phyloP scores from a whole-genome alignment of 306 rosid genomes.

The Abrus pulchellus region DNA sequence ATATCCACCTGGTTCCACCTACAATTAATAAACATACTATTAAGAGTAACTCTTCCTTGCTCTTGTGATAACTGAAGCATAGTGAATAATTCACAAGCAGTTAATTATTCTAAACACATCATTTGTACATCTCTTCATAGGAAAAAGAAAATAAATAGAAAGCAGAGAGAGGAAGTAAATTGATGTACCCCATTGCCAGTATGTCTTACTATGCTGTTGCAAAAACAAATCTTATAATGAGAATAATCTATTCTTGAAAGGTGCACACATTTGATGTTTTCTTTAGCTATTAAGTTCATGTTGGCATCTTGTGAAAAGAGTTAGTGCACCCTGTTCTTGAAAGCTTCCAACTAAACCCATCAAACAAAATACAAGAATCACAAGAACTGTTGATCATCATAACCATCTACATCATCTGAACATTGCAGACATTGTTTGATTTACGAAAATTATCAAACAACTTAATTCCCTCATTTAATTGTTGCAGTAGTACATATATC shows the following conservation, averaged over 20 bases:
- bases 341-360: conserved; percentile 43
- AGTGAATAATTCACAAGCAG: conserved; percentile 43
- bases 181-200: neutral
- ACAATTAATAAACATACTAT: conserved; percentile 46
- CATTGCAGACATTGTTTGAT: neutral
- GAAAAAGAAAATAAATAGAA: neutral
- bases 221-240: neutral
- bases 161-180: conserved; percentile 27
- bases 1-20: conserved; percentile 79
- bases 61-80: conserved; percentile 37
- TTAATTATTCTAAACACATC: conserved; percentile 35
- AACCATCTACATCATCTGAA: conserved; percentile 16
- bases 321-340: neutral
- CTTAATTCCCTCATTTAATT: conserved; percentile 60
- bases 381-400: conserved; percentile 2
- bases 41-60: conserved; percentile 30
- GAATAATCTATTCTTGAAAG: neutral
- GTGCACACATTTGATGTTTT: neutral
- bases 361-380: conserved; percentile 29
- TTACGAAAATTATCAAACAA: conserved; percentile 31
- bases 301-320: neutral
- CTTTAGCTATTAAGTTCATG: neutral
- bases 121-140: neutral
- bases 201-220: neutral
- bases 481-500: conserved; percentile 59